A percentile compares a stretch with the other conserved stretches of the same genome.
Conservation (phyloP, 768 basidiomycete genomes). For the Amanita rubescens region DNA sequence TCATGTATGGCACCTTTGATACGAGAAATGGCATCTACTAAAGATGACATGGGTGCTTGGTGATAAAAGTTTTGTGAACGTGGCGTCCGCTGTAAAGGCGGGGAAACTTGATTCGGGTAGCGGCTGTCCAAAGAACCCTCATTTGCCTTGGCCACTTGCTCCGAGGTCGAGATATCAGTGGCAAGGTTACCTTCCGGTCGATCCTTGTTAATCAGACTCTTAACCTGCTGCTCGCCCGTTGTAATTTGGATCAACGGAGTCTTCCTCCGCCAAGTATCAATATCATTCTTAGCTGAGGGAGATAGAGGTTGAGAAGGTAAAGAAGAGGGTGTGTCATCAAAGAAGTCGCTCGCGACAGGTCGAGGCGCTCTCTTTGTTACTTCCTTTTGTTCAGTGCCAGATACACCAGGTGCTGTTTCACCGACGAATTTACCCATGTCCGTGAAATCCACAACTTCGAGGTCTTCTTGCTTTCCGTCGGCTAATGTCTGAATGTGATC, state of each 20-base stretch:
- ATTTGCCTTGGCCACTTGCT: conserved; percentile 1
- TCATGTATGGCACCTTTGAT: conserved; percentile 74
- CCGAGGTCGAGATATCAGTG: background rate
- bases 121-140: background rate
- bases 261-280: conserved; percentile 28
- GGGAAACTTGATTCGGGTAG: conserved; percentile 14
- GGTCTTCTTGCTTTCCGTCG: conserved; percentile 35
- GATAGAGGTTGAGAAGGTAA: conserved; percentile 5
- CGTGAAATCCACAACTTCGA: conserved; percentile 77
- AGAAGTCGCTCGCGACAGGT: conserved; percentile 65
- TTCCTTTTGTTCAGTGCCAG: conserved; percentile 9
- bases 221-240: background rate
- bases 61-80: conserved; percentile 37
- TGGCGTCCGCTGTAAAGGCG: conserved; percentile 24
- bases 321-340: conserved; percentile 37
- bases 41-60: conserved; percentile 57
- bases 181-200: background rate
- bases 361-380: conserved; percentile 27
- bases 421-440: conserved; percentile 69
- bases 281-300: conserved; percentile 23
- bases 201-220: background rate
- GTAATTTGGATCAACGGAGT: background rate
- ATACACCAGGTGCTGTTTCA: conserved; percentile 14
- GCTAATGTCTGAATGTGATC: conserved; percentile 6
- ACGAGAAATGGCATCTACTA: conserved; percentile 79